These are phyloP conservation scores for Liquidambar formosana DNA, from an alignment of 164 flowering plant species.

Conservation along the genomic window DNA sequence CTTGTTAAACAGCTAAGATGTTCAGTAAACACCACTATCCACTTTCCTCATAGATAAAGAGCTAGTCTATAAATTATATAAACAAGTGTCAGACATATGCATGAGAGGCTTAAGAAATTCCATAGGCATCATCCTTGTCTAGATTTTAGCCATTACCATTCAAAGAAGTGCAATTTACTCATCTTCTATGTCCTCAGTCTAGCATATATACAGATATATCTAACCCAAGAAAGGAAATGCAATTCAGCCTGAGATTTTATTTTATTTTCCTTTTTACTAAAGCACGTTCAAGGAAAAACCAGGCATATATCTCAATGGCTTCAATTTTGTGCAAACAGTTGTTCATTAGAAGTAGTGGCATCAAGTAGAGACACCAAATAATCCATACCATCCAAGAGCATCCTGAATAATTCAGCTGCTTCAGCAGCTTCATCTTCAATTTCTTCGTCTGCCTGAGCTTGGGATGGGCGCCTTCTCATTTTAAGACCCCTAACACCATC, in stretches of 20 bases:
- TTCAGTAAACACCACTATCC: neutral
- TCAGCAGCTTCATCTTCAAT: conserved; percentile 97
- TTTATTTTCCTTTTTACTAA: neutral
- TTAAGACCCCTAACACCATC: conserved; percentile 86
- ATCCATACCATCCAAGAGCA: conserved; percentile 92
- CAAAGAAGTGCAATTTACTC: neutral
- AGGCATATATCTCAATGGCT: neutral
- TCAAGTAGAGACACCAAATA: conserved; percentile 2
- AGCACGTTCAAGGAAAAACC: neutral
- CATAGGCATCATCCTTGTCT: neutral
- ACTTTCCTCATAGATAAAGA: neutral
- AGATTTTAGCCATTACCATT: neutral
- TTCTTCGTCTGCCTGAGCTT: conserved; percentile 83
- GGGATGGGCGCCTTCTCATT: conserved; percentile 79
- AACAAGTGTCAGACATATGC: neutral
- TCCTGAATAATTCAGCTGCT: conserved; percentile 89
- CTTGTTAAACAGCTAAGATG: neutral
- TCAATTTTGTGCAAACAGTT: neutral
- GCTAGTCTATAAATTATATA: neutral
- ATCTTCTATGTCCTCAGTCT: too few relatives aligned
- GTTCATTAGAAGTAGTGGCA: neutral
- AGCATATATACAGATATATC: too few relatives aligned
- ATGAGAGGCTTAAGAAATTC: neutral
- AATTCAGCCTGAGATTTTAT: too few relatives aligned
- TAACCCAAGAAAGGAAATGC: too few relatives aligned